Evolutionary conservation across 164 flowering plant genomes (phyloP), one percentile per base, ranked within the genome.

Genomic region (Santalum album): DNA sequence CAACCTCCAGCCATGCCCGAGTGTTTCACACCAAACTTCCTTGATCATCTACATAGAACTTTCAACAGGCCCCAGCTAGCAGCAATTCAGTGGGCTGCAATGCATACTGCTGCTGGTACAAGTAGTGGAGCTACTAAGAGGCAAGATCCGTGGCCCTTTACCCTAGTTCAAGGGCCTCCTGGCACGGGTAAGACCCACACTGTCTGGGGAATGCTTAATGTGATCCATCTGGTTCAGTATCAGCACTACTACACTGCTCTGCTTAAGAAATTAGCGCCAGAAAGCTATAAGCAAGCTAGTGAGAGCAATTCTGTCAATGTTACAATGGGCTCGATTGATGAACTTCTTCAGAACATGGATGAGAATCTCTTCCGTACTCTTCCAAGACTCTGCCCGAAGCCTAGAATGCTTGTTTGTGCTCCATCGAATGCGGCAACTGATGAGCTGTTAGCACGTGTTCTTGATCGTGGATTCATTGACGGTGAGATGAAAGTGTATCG

Each of bases 401-500:
- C 97, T 42, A 76, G 97, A 68, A 92, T 92, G 96, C 82, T 92
- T 29, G 99, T 92, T 16, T 92, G 99, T 75, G 97, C 97, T 55
- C 99, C 97, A 19, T 92, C 99, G 17, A 92, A 92, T 81, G 99
- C 99, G 58, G 99, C 99, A 25, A 92, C 99, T 22, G 97, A 92
- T 69, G 99, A 92, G 60, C 80, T 92, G 47, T 84, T 92, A 22
- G 56, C 95, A 14, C 96, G 97, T 69, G 99, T 92, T 25, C 97
- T 92, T 56, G 99, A 83, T 65, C 91, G 99, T 58, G 97, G 99
- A 35, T 92, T 92, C 47, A 83, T 92, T 65, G 97, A 92, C 69
- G 97, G 99, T 36, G 99, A 92, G 77, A 89, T 92, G 97, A 92
- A 82, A 64, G 79, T 89, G 25, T 89, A 89, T 64, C 72, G 88